Conservation (phyloP, 2,329 filamentous ascomycete genomes). For the Cercospora nicotianae region DNA sequence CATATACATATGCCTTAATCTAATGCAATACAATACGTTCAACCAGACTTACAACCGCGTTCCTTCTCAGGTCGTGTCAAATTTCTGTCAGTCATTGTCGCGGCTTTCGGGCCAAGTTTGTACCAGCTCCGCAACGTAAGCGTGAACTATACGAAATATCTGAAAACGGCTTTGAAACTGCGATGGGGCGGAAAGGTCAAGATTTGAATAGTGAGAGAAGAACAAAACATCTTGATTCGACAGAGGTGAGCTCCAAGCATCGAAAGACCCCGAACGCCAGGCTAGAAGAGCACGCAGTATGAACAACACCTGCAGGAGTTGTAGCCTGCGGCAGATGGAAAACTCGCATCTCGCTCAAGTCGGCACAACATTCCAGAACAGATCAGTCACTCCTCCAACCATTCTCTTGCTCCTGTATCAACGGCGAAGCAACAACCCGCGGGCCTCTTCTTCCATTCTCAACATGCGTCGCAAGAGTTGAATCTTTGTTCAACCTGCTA, state of each 20-base stretch:
- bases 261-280: not conserved
- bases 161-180: no score
- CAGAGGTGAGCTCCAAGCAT: not conserved
- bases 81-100: not conserved
- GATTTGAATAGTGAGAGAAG: no score
- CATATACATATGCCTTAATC: not conserved
- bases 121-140: not conserved
- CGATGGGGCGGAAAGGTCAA: no score
- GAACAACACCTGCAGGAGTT: not conserved
- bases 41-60: not conserved
- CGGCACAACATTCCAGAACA: not conserved
- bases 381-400: constrained; percentile 15
- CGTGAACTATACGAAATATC: not conserved
- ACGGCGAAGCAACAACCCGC: constrained; percentile 16
- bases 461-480: constrained; percentile 33
- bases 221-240: no score
- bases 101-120: not conserved
- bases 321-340: not conserved
- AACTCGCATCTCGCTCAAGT: not conserved
- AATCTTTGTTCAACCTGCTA: constrained; percentile 35
- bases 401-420: constrained; percentile 22
- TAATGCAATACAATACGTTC: not conserved
- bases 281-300: not conserved
- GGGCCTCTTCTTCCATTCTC: constrained; percentile 27
- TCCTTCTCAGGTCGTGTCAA: not conserved